Evolutionary conservation across 2,329 filamentous ascomycete species (phyloP).

Genomic region (Colletotrichum endophyticum): DNA sequence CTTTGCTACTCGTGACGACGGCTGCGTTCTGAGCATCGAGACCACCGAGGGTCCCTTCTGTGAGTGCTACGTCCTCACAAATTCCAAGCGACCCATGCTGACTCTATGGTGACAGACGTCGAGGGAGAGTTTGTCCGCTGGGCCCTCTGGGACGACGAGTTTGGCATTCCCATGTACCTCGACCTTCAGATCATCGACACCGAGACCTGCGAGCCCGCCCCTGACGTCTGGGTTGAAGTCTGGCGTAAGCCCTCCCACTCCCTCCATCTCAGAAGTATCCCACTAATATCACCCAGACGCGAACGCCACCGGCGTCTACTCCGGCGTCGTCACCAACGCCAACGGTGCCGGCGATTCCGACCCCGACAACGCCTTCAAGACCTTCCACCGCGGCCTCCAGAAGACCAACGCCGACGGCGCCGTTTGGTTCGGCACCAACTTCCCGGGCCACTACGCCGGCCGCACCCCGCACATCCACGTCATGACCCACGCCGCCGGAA

Average conservation of each 20-base stretch:
- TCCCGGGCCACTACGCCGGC: slow-evolving; percentile 48
- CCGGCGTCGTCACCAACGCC: background rate
- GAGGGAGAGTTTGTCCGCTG: slow-evolving; percentile 7
- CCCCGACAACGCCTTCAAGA: background rate
- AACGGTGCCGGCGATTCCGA: background rate
- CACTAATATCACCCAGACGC: background rate
- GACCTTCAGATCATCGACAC: slow-evolving; percentile 17
- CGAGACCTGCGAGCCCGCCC: slow-evolving; percentile 13
- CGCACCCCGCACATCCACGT: slow-evolving; percentile 39
- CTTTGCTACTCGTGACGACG: slow-evolving; percentile 12
- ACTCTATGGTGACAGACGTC: background rate
- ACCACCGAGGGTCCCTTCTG: slow-evolving; percentile 1
- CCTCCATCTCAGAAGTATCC: background rate
- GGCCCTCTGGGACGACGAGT: background rate
- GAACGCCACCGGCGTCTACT: slow-evolving; percentile 16
- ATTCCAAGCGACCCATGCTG: background rate
- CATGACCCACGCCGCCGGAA: slow-evolving; percentile 40
- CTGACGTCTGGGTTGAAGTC: background rate
- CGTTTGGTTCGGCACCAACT: slow-evolving; percentile 45
- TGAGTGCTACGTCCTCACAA: background rate
- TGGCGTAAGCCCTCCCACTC: background rate
- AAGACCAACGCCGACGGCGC: slow-evolving; percentile 22
- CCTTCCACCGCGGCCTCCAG: slow-evolving; percentile 3
- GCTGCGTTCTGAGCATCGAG: background rate
- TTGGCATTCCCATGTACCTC: slow-evolving; percentile 1